A percentile compares a stretch with the other conserved stretches of the same genome.
Conservation (phyloP, 2,329 filamentous ascomycete genomes). For the Epichloe uncinata region DNA sequence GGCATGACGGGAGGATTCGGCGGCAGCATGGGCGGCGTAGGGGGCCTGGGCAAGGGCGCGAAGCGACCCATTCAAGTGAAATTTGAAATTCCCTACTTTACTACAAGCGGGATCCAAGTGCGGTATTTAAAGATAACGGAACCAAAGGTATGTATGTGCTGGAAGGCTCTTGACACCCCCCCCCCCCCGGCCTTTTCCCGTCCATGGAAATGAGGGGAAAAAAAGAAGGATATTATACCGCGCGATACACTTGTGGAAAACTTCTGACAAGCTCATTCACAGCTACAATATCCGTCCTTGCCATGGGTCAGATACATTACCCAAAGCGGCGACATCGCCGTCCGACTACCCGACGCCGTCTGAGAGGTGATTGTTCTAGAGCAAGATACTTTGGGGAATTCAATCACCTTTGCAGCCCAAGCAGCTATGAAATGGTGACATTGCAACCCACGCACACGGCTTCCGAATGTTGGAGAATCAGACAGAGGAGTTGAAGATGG, state of each 20-base stretch:
- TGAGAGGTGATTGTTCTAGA: conserved; percentile 24
- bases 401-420: no score
- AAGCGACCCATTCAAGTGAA: conserved; percentile 98
- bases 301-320: conserved; percentile 99
- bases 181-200: not conserved
- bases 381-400: no score
- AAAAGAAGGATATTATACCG: not conserved
- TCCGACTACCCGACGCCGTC: conserved; percentile 82
- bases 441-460: no score
- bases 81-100: conserved; percentile 99
- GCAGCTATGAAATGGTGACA: no score
- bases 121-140: conserved; percentile 98
- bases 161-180: not conserved
- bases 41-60: conserved; percentile 59
- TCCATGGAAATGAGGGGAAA: conserved; percentile 2
- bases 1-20: conserved; percentile 97
- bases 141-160: conserved; percentile 67
- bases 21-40: conserved; percentile 87
- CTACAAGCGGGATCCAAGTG: conserved; percentile 97
- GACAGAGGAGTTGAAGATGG: no score
- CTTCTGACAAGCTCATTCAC: not conserved
- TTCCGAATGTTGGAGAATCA: no score
- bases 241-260: no score
- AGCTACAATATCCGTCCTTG: conserved; percentile 95
- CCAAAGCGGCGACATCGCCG: conserved; percentile 91